Base-by-base conservation (phyloP, 139 green algal species). In the Helicosporidium sp. region DNA sequence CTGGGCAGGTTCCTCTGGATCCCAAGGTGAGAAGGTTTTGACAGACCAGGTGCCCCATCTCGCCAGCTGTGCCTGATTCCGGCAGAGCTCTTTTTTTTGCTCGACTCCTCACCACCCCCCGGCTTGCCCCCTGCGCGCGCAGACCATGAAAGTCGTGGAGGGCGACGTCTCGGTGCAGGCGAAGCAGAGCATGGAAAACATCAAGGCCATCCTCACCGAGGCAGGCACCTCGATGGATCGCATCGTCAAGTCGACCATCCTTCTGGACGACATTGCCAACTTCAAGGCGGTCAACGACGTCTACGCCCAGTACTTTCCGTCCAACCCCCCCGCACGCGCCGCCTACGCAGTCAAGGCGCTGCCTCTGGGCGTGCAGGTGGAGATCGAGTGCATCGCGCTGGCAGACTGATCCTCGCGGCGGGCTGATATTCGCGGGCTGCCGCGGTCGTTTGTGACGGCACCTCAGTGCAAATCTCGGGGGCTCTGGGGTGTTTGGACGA, bases 181-280 rank as follows among this genome's bases (percentile, higher is more conserved):
- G 3, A 69, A 91, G 55, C 68, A 77, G 64, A 70, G 74, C 19
- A 78, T 93, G 70, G 69, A 73, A 60, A 97, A 96, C 66, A 72
- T 97, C 65, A 81, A 78, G 17, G 84, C 75, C 7, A 89, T 96
- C 48, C 64, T 96, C 3, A 67, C 75, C 29, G 86, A 71, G 18
- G 77, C 73, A 7, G 88, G 89, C 13, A 75, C 71, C 15, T 54
- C 50, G 43, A 95, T 72, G 34, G 49, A 58, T 27, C 69, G 85
- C 20, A 89, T 99, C 3, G 75, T 97, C 15, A 97, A 99, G 65
- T 95, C 85, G 4, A 97, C 84, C 23, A 85, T 96, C 47, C 68
- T 98, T 35, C 49, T 84, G 12, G 68, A 68, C 16, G 79, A 94
- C 64, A 94, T 98, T 60, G 61, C 17, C 4, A 82, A 96, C 62